Evolutionary conservation across 225 moss, liverwort and hornwort genomes (phyloP).

Genomic region (Ulota crispa): DNA sequence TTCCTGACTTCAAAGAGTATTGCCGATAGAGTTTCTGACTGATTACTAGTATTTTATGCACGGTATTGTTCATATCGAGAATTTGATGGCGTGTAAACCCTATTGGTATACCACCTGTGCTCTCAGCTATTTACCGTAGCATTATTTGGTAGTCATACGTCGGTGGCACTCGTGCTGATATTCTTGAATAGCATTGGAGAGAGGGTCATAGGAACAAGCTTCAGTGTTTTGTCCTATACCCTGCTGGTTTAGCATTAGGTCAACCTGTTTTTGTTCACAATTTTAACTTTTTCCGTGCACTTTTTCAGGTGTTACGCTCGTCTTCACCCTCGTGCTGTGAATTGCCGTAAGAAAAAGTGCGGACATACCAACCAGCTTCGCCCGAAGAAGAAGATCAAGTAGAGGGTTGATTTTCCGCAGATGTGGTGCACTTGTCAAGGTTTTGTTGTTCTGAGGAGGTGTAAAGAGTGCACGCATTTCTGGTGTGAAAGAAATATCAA

Average conservation of each 20-base stretch:
- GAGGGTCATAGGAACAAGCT: neutral
- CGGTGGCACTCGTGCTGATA: neutral
- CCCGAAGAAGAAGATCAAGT: slow-evolving; percentile 83
- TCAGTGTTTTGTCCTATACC: neutral
- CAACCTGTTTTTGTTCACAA: neutral
- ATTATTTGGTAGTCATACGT: neutral
- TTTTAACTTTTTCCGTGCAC: neutral
- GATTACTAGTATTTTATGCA: neutral
- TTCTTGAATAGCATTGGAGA: neutral
- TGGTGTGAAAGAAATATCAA: slow-evolving; percentile 25
- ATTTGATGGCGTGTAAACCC: neutral
- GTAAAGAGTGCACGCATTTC: slow-evolving; percentile 10
- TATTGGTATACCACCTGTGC: neutral
- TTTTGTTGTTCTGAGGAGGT: slow-evolving; percentile 2
- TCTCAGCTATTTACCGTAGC: neutral
- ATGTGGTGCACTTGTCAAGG: neutral
- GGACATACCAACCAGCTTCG: slow-evolving; percentile 94
- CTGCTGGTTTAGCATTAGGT: neutral
- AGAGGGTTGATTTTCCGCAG: slow-evolving; percentile 32
- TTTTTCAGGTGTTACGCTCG: slow-evolving; percentile 80
- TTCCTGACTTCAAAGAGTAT: neutral
- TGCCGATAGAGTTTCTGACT: neutral
- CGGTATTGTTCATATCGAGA: neutral
- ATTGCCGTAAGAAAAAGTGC: slow-evolving; percentile 95
- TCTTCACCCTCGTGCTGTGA: slow-evolving; percentile 89